Conservation (phyloP, 2,329 filamentous ascomycete genomes). For the Didymella segeticola region DNA sequence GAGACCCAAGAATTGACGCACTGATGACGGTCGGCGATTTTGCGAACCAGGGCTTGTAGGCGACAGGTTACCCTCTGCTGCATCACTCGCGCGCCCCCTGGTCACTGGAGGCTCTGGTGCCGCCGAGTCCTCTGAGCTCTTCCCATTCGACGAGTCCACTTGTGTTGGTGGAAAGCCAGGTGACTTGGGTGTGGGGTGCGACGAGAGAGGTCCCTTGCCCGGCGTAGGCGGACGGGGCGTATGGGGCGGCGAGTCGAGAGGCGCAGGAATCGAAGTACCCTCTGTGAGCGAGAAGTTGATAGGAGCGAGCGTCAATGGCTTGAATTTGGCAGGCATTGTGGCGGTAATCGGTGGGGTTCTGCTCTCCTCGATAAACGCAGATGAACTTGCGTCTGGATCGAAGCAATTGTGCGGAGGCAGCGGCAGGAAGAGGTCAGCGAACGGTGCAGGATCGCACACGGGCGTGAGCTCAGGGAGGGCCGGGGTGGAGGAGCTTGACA, state of each 20-base stretch:
- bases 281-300: constrained; percentile 53
- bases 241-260: constrained; percentile 49
- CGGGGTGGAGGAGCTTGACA: constrained; percentile 32
- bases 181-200: constrained; percentile 50
- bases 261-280: constrained; percentile 51
- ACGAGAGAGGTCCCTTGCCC: constrained; percentile 49
- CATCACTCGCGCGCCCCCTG: constrained; percentile 38
- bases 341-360: constrained; percentile 5
- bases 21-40: constrained; percentile 44
- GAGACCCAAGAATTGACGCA: constrained; percentile 51
- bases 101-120: constrained; percentile 18
- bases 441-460: constrained; percentile 25
- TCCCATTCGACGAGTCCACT: constrained; percentile 25
- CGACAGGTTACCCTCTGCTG: constrained; percentile 35
- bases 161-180: constrained; percentile 33
- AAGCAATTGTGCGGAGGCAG: constrained; percentile 28
- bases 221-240: constrained; percentile 49
- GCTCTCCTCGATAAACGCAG: constrained; percentile 11
- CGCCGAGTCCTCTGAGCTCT: constrained; percentile 19
- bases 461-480: constrained; percentile 41
- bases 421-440: constrained; percentile 20
- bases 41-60: constrained; percentile 37
- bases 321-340: constrained; percentile 44
- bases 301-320: constrained; percentile 47
- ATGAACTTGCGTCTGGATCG: constrained; percentile 13